Conservation (phyloP, 2,329 filamentous ascomycete species). For the Microsporum ferrugineum region DNA sequence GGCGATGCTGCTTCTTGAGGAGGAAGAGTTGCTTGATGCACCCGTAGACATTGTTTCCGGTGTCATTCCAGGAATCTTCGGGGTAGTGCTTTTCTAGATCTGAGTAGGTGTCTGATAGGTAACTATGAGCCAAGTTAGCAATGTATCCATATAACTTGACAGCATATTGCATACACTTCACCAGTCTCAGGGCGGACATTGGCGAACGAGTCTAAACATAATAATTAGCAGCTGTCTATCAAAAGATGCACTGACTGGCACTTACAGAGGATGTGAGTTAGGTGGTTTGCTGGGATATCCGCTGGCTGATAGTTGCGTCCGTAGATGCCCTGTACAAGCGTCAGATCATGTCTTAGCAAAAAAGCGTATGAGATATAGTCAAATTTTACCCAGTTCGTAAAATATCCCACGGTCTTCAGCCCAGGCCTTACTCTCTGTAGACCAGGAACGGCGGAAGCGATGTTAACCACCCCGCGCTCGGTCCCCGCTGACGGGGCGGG, state of each 20-base stretch:
- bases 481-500: background rate
- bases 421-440: background rate
- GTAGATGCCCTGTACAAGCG: constrained; percentile 58
- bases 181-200: constrained; percentile 70
- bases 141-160: background rate
- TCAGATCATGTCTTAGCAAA: background rate
- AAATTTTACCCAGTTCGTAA: constrained; percentile 34
- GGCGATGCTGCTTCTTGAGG: constrained; percentile 63
- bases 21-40: constrained; percentile 65
- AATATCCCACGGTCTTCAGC: constrained; percentile 31
- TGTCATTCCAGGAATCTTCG: constrained; percentile 54
- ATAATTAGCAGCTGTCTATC: background rate
- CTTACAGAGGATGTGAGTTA: constrained; percentile 69
- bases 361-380: background rate
- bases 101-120: constrained; percentile 56
- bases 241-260: background rate
- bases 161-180: constrained; percentile 49
- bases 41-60: constrained; percentile 63
- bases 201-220: constrained; percentile 58
- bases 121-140: constrained; percentile 8
- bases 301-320: constrained; percentile 72
- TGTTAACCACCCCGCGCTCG: background rate
- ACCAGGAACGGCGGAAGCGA: background rate
- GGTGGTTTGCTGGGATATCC: constrained; percentile 64
- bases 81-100: constrained; percentile 60